Conservation (phyloP, 192 early-diverging fungal genomes). For the Backusella circina region DNA sequence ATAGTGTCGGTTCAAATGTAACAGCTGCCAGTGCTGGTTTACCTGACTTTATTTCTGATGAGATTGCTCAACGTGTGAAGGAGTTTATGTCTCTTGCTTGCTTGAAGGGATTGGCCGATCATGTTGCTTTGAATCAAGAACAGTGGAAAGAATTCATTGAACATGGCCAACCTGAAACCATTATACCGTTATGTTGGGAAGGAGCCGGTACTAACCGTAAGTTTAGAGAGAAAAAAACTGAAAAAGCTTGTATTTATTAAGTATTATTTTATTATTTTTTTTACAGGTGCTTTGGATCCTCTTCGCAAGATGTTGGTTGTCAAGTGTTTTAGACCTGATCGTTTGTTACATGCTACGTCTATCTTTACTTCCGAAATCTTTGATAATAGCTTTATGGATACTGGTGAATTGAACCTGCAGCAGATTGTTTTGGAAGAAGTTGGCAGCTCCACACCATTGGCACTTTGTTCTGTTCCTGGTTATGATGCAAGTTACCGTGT, state of each 20-base stretch:
- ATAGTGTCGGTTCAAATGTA: conserved; percentile 34
- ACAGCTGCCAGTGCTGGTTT: conserved; percentile 28
- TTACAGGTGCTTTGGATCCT: conserved; percentile 47
- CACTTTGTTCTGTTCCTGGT: conserved; percentile 89
- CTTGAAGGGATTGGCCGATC: conserved; percentile 37
- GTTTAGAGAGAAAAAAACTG: not conserved
- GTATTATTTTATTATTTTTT: not conserved
- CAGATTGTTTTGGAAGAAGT: conserved; percentile 71
- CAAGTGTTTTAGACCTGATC: conserved; percentile 87
- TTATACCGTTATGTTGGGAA: conserved; percentile 57
- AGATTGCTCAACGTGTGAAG: conserved; percentile 40
- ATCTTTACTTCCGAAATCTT: conserved; percentile 74
- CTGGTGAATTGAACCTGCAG: conserved; percentile 66
- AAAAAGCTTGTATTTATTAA: not conserved
- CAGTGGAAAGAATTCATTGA: conserved; percentile 49
- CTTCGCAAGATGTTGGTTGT: conserved; percentile 80
- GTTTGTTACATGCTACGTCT: conserved; percentile 68
- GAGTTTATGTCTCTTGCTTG: conserved; percentile 40
- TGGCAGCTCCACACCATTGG: conserved; percentile 73
- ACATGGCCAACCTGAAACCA: conserved; percentile 39
- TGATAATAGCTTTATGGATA: conserved; percentile 46
- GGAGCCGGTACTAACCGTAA: conserved; percentile 25
- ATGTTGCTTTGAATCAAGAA: conserved; percentile 37
- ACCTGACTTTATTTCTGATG: conserved; percentile 49
- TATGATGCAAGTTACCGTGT: conserved; percentile 96